These are phyloP conservation scores for Thalassiosira tumida DNA, from an alignment of 352 stramenopile species.

Conservation along the genomic window DNA sequence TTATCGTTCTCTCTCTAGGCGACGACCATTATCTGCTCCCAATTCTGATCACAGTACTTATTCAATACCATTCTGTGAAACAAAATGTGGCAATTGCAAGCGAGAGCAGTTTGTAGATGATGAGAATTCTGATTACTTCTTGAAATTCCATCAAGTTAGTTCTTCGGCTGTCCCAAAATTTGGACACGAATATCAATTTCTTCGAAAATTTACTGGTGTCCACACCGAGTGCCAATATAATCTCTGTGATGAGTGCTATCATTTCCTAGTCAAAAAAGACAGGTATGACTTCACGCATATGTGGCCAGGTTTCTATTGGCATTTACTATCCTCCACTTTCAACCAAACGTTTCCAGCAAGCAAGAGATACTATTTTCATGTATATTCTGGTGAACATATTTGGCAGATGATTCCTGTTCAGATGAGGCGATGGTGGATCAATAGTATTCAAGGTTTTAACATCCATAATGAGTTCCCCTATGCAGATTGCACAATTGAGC, in stretches of 20 bases:
- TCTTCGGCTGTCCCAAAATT: not conserved
- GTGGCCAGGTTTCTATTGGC: not conserved
- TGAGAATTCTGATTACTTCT: not conserved
- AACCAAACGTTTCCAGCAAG: not conserved
- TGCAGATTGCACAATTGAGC: not conserved
- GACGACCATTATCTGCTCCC: no score
- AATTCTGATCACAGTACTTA: no score
- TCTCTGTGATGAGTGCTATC: not conserved
- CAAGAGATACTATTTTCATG: not conserved
- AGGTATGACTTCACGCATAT: not conserved
- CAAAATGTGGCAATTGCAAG: conserved; percentile 31
- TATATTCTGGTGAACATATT: conserved; percentile 26
- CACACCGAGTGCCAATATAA: not conserved
- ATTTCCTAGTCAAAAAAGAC: not conserved
- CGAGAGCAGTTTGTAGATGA: conserved; percentile 4
- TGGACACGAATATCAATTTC: conserved; percentile 18
- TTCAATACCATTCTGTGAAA: no score
- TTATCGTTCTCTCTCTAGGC: no score
- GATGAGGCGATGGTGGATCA: conserved; percentile 44
- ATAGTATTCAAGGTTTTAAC: not conserved
- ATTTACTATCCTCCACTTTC: not conserved
- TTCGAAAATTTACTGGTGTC: not conserved
- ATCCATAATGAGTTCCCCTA: not conserved
- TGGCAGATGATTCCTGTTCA: conserved; percentile 21
- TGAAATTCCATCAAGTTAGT: conserved; percentile 2